Evolutionary conservation across 2,329 filamentous ascomycete genomes (phyloP), one percentile per base, ranked within the genome.

Genomic region (Paracamarosporium sp.): DNA sequence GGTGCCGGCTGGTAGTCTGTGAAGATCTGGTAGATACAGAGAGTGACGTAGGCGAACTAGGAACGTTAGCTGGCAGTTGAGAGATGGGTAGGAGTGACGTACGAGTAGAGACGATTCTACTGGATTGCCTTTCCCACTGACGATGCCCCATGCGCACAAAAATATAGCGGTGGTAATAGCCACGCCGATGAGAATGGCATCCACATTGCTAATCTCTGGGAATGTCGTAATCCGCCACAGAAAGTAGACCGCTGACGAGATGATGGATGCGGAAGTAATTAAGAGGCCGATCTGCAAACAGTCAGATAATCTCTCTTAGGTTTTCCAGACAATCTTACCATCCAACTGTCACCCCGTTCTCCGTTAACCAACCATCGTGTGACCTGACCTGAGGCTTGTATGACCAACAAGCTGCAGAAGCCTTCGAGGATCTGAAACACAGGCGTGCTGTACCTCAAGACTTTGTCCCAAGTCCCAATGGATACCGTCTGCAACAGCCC

Each of bases 21-120:
- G 78, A 98, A 98, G 76, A 98, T 98, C 78, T 99, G 95, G 80
- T 98, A 99, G 72, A 98, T 91, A 81, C 94, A 98, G 61, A 99
- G 88, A n/a, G 97, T 95, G 60, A 97, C 88, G 78, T 99, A 99
- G 70, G 95, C 94, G 73, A 99, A 98, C 77, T 80, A 52, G 25
- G 31, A 11, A 12, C 15, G 47, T 68, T 52, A 68, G 57, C 17
- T 38, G n/a, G 35, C 40, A 15, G 36, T 30, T 25, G 36, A 6
- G 17, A 2, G 15, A n/a, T 25, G 8, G 25, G 31, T 12, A 6
- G 20, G 17, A 17, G 4, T 8, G 24, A 66, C 77, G 50, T 75
- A 80, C 79, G 27, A 99, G 85, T 11, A 99, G 82, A 22, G 94
- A 97, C 66, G 92, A 96, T 79, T 99, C 94, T 53, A 98, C 91